Evolutionary conservation across 371 early-diverging fungal species (phyloP).

Genomic region (Haplosporangium sp.): DNA sequence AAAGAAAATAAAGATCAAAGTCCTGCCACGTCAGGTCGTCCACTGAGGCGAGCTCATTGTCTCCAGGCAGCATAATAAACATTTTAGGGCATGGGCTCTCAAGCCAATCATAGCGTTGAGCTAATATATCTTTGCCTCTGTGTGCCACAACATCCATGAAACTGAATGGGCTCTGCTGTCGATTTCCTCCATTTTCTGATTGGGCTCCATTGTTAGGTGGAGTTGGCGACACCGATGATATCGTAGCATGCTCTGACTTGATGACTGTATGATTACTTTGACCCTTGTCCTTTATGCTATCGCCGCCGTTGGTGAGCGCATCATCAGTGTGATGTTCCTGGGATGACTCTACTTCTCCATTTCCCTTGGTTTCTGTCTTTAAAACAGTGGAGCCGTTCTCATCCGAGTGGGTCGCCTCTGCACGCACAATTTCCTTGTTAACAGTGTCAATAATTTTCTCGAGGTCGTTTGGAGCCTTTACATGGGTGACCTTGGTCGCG

Average conservation of each 20-base stretch:
- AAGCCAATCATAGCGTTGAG: slow-evolving; percentile 33
- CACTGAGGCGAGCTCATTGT: slow-evolving; percentile 2
- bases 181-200: slow-evolving; percentile 1
- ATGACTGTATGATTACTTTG: neutral
- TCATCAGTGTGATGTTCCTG: neutral
- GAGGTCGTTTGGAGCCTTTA: neutral
- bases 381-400: neutral
- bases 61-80: slow-evolving; percentile 26
- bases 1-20: slow-evolving; percentile 33
- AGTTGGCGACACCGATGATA: neutral
- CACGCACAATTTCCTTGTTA: neutral
- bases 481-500: neutral
- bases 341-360: neutral
- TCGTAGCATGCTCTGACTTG: neutral
- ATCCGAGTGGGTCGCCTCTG: neutral
- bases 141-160: slow-evolving; percentile 25
- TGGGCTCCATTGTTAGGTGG: neutral
- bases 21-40: slow-evolving; percentile 22
- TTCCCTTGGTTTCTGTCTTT: neutral
- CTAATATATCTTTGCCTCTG: slow-evolving; percentile 27
- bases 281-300: neutral
- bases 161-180: slow-evolving; percentile 3
- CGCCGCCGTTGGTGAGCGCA: neutral
- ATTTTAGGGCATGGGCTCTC: slow-evolving; percentile 41
- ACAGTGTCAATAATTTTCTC: neutral